Evolutionary conservation across 2,329 filamentous ascomycete genomes (phyloP), one percentile per base, ranked within the genome.

Genomic region (Truncatella angustata): DNA sequence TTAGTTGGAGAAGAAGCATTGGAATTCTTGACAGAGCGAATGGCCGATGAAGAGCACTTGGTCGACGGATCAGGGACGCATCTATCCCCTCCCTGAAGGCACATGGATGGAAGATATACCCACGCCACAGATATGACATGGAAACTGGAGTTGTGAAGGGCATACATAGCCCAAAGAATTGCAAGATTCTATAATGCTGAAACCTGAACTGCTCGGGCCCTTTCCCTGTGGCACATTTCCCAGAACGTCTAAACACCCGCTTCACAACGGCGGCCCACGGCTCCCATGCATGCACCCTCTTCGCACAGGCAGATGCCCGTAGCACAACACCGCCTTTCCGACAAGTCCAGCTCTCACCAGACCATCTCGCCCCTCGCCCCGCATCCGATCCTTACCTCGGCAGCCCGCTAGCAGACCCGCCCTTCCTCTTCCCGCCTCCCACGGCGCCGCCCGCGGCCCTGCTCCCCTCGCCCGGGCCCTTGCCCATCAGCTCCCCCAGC

Each of bases 401-500:
- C 58, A 73, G 37, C 1, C 70, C 64, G 56, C 62, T 63, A 51
- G 49, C 35, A 50, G 54, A 26, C 11, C 30, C 35, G 34, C 18
- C 26, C 14, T 44, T 45, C 14, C 32, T 46, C 42, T 53, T 50
- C 48, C 54, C 7, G 37, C 50, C 14, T 42, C 52, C 54, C 2
- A 24, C 54, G 9, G 35, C 49, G n/a, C 11, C 45, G 11, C 49
- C 48, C 32, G 34, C 48, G 44, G 44, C 43, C 4, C 30, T 49
- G 37, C n/a, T 28, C 3, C 26, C 26, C 9, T 5, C 20, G 20
- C 32, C 20, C 11, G 86, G 82, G 0, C 84, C 87, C 55, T 81
- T 79, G 35, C 74, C 79, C 82, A 92, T 85, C 63, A 94, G 73
- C 53, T 84, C 81, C 5, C 77, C 78, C n/a, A 94, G 73, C 0